Percentiles rank a stretch among this genome's conserved stretches.
Conservation (phyloP, 148 eudicot genomes). For the Fagopyrum homotropicum region DNA sequence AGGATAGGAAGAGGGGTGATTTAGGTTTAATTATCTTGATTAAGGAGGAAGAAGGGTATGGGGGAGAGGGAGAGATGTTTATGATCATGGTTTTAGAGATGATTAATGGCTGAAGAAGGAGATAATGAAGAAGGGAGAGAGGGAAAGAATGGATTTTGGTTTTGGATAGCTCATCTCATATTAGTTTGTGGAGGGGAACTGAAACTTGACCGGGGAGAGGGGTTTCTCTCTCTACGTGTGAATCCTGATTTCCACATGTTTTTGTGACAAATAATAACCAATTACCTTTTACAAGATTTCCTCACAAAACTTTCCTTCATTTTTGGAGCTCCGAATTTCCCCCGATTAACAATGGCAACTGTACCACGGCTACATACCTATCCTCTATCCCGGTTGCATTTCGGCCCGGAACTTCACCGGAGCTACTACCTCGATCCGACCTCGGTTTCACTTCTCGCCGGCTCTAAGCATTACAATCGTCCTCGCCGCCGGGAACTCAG, state of each 20-base stretch:
- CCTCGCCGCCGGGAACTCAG: slow-evolving; percentile 21
- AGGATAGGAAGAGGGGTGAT: slow-evolving; percentile 28
- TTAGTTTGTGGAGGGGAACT: slow-evolving; percentile 9
- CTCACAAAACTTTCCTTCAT: slow-evolving; percentile 9
- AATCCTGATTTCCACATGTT: neutral
- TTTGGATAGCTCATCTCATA: neutral
- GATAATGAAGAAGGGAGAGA: neutral
- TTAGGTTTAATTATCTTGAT: slow-evolving; percentile 27
- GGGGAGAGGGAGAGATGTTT: slow-evolving; percentile 40
- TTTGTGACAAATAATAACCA: neutral
- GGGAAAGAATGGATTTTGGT: slow-evolving; percentile 1
- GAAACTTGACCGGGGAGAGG: neutral
- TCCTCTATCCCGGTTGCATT: slow-evolving; percentile 21
- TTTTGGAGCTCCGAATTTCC: slow-evolving; percentile 12
- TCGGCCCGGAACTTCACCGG: slow-evolving; percentile 34
- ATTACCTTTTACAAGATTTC: too few species aligned
- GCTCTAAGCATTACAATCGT: neutral
- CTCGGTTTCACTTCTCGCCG: slow-evolving; percentile 17
- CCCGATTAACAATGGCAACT: slow-evolving; percentile 20
- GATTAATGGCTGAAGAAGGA: neutral
- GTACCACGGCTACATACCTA: neutral
- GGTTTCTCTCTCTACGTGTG: neutral
- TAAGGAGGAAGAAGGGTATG: slow-evolving; percentile 24
- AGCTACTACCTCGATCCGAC: slow-evolving; percentile 16
- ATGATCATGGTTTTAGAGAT: slow-evolving; percentile 33